Base-by-base conservation (phyloP, 1,139 yeast species). In the Yamadazyma triangularis region DNA sequence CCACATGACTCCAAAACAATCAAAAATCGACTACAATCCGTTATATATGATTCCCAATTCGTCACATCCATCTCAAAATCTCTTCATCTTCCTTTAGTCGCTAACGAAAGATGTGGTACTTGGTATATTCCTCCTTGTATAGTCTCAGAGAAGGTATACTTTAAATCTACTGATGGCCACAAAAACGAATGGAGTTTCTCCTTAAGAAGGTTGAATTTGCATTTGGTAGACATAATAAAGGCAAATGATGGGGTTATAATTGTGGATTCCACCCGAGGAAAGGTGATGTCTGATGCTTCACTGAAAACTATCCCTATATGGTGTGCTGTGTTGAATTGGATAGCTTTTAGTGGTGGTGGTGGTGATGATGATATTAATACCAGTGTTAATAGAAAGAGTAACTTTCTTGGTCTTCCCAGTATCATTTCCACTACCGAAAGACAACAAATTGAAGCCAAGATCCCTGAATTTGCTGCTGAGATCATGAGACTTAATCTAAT, bases 131-230 rank as follows among this genome's bases (percentile, higher is more conserved):
- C 73, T 0, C 73, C 79, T 0, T 33, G 38, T 0, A 36, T 45
- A 0, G 59, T 56, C 20, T 30, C 37, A 0, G 75, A 70, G 2
- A 64, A 83, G 0, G 73, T 79, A 11, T 87, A 87, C 48, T 88
- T 88, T 61, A 88, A 88, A 47, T 83, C 94, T 13, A 88, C 96
- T 0, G 96, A 88, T 54, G 96, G 96, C 0, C 96, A 88, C 47
- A 78, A 77, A 0, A 72, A 73, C 36, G 79, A 84, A 39, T 87
- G 96, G 95, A 64, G 70, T 16, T 86, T 88, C 47, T 80, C 88
- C 14, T 56, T 75, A 15, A 61, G 94, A 32, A 59, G 96, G 29
- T 58, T 87, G 29, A 88, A 88, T 51, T 60, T 84, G 35, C 94
- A 86, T 49, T 51, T 87, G 4, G 47, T 86, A 2, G 73, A 77